Evolutionary conservation across 208 protist genomes (phyloP).

Genomic region (Strigomonas culicis): DNA sequence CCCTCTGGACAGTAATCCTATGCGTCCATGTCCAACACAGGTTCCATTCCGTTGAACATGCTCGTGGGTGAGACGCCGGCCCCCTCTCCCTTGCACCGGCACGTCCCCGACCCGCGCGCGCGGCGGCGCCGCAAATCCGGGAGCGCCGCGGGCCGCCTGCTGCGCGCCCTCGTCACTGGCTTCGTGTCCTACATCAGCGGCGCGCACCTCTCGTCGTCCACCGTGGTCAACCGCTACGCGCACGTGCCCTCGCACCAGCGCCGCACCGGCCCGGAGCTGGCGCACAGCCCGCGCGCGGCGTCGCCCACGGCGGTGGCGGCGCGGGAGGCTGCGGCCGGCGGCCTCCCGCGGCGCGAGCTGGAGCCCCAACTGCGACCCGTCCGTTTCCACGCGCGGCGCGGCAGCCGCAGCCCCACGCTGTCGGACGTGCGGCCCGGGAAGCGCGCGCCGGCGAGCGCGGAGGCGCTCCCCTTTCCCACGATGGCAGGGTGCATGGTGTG

Average conservation of each 20-base stretch:
- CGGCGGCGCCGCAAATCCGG: background rate
- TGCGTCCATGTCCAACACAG: background rate
- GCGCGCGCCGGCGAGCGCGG: background rate
- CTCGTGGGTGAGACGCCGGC: background rate
- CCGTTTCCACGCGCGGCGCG: background rate
- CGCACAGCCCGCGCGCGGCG: no score
- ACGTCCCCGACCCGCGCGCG: background rate
- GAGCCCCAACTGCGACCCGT: background rate
- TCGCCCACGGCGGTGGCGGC: no score
- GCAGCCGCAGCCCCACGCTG: background rate
- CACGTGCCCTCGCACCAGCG: no score
- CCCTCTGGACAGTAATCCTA: background rate
- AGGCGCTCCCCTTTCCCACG: background rate
- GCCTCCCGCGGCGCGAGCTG: background rate
- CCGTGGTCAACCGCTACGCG: no score
- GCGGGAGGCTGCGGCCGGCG: no score
- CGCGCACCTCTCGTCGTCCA: no score
- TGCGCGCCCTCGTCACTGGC: background rate
- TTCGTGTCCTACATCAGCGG: background rate
- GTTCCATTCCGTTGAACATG: no score
- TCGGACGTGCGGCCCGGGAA: background rate
- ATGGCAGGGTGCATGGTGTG: conserved; percentile 24
- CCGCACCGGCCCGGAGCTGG: no score
- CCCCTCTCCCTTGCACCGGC: background rate
- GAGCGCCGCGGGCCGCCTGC: background rate